phyloP scores from a whole-genome alignment of 169 alveolate species.

The Ichthyophthirius multifiliis region DNA sequence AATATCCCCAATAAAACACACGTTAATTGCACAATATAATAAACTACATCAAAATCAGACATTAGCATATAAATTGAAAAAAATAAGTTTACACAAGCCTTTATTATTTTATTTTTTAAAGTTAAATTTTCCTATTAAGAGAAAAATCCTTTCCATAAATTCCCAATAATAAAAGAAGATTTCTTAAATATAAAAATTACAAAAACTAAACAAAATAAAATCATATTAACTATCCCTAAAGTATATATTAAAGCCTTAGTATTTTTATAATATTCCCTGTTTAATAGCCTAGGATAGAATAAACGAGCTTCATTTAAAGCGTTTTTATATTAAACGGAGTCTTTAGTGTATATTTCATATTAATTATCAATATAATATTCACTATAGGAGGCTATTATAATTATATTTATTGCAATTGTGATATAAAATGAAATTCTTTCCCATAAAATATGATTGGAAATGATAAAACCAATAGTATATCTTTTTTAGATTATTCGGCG shows the following conservation, averaged over 20 bases:
- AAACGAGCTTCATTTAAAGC: conserved; percentile 12
- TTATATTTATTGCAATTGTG: conserved; percentile 12
- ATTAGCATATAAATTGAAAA: conserved; percentile 5
- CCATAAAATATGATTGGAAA: conserved; percentile 19
- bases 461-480: conserved; percentile 17
- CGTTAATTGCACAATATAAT: conserved; percentile 6
- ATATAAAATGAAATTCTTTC: conserved; percentile 12
- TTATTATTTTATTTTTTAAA: too few species aligned
- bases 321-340: not conserved
- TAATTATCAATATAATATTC: not conserved
- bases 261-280: not conserved
- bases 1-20: conserved; percentile 22
- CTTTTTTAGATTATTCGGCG: not conserved
- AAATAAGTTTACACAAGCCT: not conserved
- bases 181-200: conserved; percentile 17
- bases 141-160: conserved; percentile 28
- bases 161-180: conserved; percentile 12
- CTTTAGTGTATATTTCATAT: not conserved
- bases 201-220: conserved; percentile 8
- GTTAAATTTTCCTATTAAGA: too few species aligned
- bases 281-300: conserved; percentile 12
- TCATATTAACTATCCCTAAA: conserved; percentile 18
- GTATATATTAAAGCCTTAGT: conserved; percentile 1
- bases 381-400: conserved; percentile 10
- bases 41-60: conserved; percentile 27